Evolutionary conservation across 1,284 basidiomycete species (phyloP).

Genomic region (Mycena sp.): DNA sequence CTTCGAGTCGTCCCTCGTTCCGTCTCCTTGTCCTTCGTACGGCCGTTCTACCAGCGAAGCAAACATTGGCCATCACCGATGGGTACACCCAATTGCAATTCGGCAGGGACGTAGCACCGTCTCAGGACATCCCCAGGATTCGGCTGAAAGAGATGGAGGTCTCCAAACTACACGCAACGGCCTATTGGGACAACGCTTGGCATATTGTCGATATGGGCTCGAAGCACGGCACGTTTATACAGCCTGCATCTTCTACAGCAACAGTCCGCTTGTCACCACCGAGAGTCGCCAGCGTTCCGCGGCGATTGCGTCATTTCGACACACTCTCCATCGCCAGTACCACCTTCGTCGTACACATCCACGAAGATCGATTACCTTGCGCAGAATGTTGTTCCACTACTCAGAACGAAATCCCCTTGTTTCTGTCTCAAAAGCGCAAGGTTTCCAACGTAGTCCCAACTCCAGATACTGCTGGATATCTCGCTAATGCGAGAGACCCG

Average conservation of each 20-base stretch:
- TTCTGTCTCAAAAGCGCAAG: slow-evolving; percentile 48
- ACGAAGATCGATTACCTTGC: slow-evolving; percentile 68
- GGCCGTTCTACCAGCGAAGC: slow-evolving; percentile 59
- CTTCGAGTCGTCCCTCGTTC: slow-evolving; percentile 36
- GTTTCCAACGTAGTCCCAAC: slow-evolving; percentile 44
- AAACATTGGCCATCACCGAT: slow-evolving; percentile 67
- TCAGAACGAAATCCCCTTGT: slow-evolving; percentile 68
- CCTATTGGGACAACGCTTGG: slow-evolving; percentile 77
- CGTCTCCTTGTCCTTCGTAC: slow-evolving; percentile 67
- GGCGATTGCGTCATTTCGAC: slow-evolving; percentile 69
- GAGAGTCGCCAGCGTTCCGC: slow-evolving; percentile 73
- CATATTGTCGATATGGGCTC: slow-evolving; percentile 84
- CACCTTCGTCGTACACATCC: slow-evolving; percentile 74
- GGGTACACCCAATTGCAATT: slow-evolving; percentile 72
- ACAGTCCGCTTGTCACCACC: slow-evolving; percentile 65
- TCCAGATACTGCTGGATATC: slow-evolving; percentile 14
- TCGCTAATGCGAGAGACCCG: slow-evolving; percentile 49
- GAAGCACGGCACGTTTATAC: slow-evolving; percentile 78
- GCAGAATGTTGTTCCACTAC: slow-evolving; percentile 60
- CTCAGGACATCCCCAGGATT: slow-evolving; percentile 65
- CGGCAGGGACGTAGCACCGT: slow-evolving; percentile 68
- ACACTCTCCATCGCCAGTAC: slow-evolving; percentile 72
- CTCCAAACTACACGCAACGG: slow-evolving; percentile 80
- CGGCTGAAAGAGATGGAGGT: slow-evolving; percentile 84
- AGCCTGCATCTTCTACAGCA: slow-evolving; percentile 38